Evolutionary conservation across 257 asterid genomes (phyloP).

Genomic region (Nicotiana sylvestris): DNA sequence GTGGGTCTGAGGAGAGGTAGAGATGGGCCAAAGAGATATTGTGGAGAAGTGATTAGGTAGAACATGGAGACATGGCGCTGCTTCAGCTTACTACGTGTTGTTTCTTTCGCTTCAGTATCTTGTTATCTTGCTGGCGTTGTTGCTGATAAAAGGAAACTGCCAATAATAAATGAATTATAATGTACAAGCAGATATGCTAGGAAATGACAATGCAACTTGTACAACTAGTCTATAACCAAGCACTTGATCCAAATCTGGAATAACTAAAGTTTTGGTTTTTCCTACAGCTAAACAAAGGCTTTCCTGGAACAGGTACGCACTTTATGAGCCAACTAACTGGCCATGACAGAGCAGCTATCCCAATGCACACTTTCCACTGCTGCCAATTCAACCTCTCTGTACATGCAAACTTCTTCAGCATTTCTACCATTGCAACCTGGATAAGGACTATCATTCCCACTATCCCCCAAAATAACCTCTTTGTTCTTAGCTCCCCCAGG

Average conservation of each 20-base stretch:
- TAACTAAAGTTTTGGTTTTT: neutral
- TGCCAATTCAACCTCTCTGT: constrained; percentile 39
- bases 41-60: too few species aligned
- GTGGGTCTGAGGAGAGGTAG: too few species aligned
- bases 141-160: neutral
- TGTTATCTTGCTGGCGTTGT: too few species aligned
- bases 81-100: too few species aligned
- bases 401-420: constrained; percentile 45
- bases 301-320: constrained; percentile 36
- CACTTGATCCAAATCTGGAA: constrained; percentile 5
- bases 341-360: constrained; percentile 39
- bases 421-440: constrained; percentile 52
- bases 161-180: neutral
- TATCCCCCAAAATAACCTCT: constrained; percentile 45
- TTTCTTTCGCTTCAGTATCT: too few species aligned
- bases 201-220: neutral
- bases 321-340: constrained; percentile 50
- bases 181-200: neutral
- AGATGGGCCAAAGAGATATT: too few species aligned
- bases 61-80: too few species aligned
- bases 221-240: neutral
- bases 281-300: neutral
- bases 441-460: constrained; percentile 33
- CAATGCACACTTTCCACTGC: constrained; percentile 51
- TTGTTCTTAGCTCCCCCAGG: constrained; percentile 5